Evolutionary conservation across 495 filamentous ascomycete genomes (phyloP).

Genomic region (Trichoderma gamsii): DNA sequence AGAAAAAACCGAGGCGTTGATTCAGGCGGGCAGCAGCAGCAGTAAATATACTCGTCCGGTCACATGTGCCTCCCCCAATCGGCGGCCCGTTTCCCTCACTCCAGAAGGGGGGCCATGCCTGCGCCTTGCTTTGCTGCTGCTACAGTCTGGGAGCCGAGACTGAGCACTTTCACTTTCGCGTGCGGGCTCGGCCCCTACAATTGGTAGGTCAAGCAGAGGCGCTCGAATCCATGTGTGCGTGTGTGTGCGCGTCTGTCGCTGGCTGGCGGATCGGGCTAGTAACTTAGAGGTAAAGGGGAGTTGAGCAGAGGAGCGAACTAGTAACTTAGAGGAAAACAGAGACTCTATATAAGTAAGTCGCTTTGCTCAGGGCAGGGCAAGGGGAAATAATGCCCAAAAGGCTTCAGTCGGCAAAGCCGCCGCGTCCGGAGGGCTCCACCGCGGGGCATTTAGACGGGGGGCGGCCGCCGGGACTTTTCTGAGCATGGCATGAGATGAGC

Average conservation of each 20-base stretch:
- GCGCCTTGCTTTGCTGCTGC: slow-evolving; percentile 2
- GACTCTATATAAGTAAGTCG: slow-evolving; percentile 13
- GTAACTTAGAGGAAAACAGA: slow-evolving; percentile 14
- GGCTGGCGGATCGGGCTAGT: slow-evolving; percentile 12
- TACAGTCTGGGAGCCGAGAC: neutral
- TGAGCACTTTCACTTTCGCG: neutral
- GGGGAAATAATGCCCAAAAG: neutral
- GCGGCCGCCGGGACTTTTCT: neutral
- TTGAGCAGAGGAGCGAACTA: slow-evolving; percentile 7
- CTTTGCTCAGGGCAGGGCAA: slow-evolving; percentile 5
- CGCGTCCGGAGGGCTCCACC: slow-evolving; percentile 10
- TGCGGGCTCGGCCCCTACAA: slow-evolving; percentile 7
- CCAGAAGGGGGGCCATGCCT: neutral
- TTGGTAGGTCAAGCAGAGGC: slow-evolving; percentile 6
- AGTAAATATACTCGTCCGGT: neutral
- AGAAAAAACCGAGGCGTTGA: neutral
- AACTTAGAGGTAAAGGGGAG: slow-evolving; percentile 14
- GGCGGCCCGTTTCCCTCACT: neutral
- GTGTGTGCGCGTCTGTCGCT: slow-evolving; percentile 2
- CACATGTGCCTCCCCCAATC: neutral
- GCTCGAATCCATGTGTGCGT: slow-evolving; percentile 12
- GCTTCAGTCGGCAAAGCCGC: slow-evolving; percentile 11
- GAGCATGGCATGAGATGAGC: neutral
- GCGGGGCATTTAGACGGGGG: neutral
- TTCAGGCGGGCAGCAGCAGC: neutral